Evolutionary conservation across 179 eudicot genomes (phyloP).

Genomic region (Beta corolliflora): DNA sequence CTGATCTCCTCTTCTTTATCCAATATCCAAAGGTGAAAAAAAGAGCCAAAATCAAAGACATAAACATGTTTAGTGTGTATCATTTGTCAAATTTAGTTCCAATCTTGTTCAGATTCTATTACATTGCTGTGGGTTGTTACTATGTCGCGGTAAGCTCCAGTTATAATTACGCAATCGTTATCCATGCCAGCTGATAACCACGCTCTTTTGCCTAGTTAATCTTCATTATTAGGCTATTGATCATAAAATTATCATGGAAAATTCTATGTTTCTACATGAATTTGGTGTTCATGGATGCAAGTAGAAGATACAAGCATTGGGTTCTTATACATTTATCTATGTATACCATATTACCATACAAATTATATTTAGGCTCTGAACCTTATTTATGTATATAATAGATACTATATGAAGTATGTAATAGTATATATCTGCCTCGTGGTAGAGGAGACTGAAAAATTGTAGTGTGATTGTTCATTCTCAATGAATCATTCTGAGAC

Average conservation of each 20-base stretch:
- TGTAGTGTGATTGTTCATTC: background rate
- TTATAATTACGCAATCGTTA: conserved; percentile 32
- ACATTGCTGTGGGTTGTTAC: conserved; percentile 38
- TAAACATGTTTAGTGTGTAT: conserved; percentile 33
- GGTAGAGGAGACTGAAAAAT: background rate
- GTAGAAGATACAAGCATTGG: background rate
- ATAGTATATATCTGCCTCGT: background rate
- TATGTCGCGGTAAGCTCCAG: conserved; percentile 35
- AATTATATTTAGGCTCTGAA: background rate
- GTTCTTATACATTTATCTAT: conserved; percentile 8
- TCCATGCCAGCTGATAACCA: conserved; percentile 30
- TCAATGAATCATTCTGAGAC: background rate
- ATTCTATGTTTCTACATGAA: background rate
- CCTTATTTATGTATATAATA: background rate
- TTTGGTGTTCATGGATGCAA: conserved; percentile 12
- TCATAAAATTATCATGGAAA: background rate
- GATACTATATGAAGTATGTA: no score
- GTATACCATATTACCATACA: no score
- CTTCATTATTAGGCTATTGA: background rate
- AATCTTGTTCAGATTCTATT: conserved; percentile 32
- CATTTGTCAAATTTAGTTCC: conserved; percentile 35
- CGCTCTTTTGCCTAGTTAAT: background rate
- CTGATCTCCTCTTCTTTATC: background rate
- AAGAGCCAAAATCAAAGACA: background rate
- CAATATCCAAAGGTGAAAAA: background rate